These are phyloP conservation scores for Claviceps africana DNA, from an alignment of 2,329 filamentous ascomycete genomes.

Conservation along the genomic window DNA sequence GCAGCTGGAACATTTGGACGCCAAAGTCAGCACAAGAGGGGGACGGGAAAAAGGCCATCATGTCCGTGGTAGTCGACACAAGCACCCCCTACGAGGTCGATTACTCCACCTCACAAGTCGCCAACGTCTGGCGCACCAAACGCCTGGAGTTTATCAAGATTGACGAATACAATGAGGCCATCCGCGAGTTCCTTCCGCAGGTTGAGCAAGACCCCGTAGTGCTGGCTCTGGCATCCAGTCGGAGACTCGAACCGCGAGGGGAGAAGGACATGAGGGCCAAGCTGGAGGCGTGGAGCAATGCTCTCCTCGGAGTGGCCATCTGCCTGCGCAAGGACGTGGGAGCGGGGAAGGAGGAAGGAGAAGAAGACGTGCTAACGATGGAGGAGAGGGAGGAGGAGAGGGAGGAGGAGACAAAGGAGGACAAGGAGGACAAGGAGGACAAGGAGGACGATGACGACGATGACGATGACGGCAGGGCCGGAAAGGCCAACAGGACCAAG, in stretches of 20 bases:
- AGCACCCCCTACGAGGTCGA: background rate
- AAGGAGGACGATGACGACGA: too few species aligned
- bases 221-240: slow-evolving; percentile 6
- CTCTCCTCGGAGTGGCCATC: slow-evolving; percentile 11
- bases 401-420: background rate
- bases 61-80: background rate
- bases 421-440: background rate
- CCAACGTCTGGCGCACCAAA: slow-evolving; percentile 8
- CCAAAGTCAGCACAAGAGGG: too few species aligned
- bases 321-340: slow-evolving; percentile 7
- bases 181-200: slow-evolving; percentile 7
- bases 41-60: too few species aligned
- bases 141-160: slow-evolving; percentile 10
- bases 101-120: slow-evolving; percentile 2
- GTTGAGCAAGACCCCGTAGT: slow-evolving; percentile 8
- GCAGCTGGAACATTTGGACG: too few species aligned
- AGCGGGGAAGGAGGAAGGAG: background rate
- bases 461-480: too few species aligned
- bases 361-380: background rate
- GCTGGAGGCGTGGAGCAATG: slow-evolving; percentile 4
- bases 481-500: background rate
- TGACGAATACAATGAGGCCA: slow-evolving; percentile 7
- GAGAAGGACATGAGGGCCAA: slow-evolving; percentile 7
- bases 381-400: background rate
- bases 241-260: slow-evolving; percentile 5